Evolutionary conservation across 2,329 filamentous ascomycete genomes (phyloP).

Genomic region (Apiospora pterosperma): DNA sequence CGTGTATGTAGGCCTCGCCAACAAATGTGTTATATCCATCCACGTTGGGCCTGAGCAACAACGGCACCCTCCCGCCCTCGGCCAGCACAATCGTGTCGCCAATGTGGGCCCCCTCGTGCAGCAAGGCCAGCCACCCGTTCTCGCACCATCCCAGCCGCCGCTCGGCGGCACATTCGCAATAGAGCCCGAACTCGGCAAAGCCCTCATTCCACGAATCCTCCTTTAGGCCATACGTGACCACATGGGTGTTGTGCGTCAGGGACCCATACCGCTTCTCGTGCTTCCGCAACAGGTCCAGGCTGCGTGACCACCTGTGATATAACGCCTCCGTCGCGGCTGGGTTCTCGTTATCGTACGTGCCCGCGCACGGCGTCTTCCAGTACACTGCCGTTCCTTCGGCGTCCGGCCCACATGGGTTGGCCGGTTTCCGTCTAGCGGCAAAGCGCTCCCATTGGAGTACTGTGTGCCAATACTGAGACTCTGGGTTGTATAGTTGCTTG

Average conservation of each 20-base stretch:
- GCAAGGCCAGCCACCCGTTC: constrained; percentile 5
- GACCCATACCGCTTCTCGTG: not conserved
- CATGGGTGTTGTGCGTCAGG: not conserved
- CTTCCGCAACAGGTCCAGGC: not conserved
- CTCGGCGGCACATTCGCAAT: constrained; percentile 3
- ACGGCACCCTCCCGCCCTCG: constrained; percentile 1
- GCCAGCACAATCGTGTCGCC: constrained; percentile 5
- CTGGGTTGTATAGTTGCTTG: not conserved
- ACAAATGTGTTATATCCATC: constrained; percentile 4
- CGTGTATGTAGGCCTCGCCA: constrained; percentile 7
- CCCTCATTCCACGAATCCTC: not conserved
- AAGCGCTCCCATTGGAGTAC: not conserved
- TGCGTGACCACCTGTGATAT: not conserved
- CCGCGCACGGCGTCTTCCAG: constrained; percentile 6
- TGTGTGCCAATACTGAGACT: not conserved
- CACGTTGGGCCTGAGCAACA: not conserved
- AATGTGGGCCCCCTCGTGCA: not conserved
- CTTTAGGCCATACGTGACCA: not conserved
- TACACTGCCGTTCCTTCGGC: not conserved
- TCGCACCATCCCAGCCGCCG: constrained; percentile 3
- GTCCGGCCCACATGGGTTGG: not conserved
- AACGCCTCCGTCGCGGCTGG: not conserved
- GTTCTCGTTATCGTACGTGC: not conserved
- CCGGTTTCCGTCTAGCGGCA: not conserved
- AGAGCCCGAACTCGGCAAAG: not conserved